Base-by-base conservation (phyloP, 2,329 filamentous ascomycete species). In the Aspergillus udagawae region DNA sequence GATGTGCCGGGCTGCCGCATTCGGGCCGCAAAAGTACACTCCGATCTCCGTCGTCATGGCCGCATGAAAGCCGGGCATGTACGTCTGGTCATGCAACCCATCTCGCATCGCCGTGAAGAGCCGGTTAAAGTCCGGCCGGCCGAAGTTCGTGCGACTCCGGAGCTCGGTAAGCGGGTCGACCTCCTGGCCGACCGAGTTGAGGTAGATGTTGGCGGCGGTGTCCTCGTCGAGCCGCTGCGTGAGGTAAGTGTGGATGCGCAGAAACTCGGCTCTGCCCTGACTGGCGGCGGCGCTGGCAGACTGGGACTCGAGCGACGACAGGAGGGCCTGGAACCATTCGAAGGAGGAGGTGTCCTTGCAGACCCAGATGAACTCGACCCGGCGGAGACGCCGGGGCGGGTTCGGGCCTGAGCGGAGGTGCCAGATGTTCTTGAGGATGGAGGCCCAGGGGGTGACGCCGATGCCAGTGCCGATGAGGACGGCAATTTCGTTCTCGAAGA, bases 301-400 rank as follows among this genome's bases (percentile, higher is more conserved):
- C 72, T 99, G 94, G 38, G 87, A 82, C 76, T 99, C 94, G 23
- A 99, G 88, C 0, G 91, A 95, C 0, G 90, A 90, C 17, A 99
- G 84, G 0, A 99, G 86, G 1, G 90, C 92, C 73, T 99, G 94
- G 81, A 99, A 97, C 94, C 94, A 99, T 77, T 97, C 94, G 70
- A 99, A 99, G 0, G 92, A 96, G 35, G 85, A 89, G 0, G 92
- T 96, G 70, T 97, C 92, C 74, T 90, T 94, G 83, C 93, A 97
- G 52, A 97, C 88, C 94, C 94, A 99, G 79, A 99, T 95, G 77
- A 99, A 99, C 75, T 99, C 94, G 32, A 99, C 93, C 73, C 94
- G 89, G 58, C 92, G 90, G 49, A 99, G 87, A 70, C 93, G 90
- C 51, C 85, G 86, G 1, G 93, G 92, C 25, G 92, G 91, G 79